These are phyloP conservation scores for Boletus pseudopeckii DNA, from an alignment of 768 basidiomycete genomes.

Conservation along the genomic window DNA sequence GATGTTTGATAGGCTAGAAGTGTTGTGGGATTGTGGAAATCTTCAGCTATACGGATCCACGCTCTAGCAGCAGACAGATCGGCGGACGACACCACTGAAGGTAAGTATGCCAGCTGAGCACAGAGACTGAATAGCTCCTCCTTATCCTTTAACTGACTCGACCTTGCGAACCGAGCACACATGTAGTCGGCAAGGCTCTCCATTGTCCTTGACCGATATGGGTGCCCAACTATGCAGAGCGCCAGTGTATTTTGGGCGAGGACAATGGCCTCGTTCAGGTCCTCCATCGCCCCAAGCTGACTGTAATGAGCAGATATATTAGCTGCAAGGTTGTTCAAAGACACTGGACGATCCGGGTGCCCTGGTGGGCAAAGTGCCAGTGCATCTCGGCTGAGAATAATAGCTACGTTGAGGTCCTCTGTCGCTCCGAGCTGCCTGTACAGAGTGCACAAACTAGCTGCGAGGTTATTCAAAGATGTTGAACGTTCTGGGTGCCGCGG, in stretches of 20 bases:
- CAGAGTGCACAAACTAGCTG: too few relatives aligned
- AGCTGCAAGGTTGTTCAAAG: neutral
- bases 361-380: neutral
- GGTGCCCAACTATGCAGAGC: neutral
- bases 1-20: neutral
- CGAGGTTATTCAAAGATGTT: neutral
- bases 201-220: neutral
- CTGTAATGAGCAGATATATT: neutral
- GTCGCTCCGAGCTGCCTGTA: too few relatives aligned
- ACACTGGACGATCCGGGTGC: neutral
- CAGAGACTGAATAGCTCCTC: neutral
- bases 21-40: neutral
- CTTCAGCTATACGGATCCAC: neutral
- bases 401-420: neutral
- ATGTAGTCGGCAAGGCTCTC: neutral
- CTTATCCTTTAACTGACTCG: neutral
- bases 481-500: too few relatives aligned
- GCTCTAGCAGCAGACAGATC: neutral
- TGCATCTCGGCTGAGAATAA: neutral
- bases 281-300: neutral
- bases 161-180: neutral
- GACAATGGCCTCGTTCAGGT: neutral
- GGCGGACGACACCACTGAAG: neutral
- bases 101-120: neutral
- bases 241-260: neutral